Evolutionary conservation across 2,329 filamentous ascomycete genomes (phyloP).

Genomic region (Ceratocystis papillata): DNA sequence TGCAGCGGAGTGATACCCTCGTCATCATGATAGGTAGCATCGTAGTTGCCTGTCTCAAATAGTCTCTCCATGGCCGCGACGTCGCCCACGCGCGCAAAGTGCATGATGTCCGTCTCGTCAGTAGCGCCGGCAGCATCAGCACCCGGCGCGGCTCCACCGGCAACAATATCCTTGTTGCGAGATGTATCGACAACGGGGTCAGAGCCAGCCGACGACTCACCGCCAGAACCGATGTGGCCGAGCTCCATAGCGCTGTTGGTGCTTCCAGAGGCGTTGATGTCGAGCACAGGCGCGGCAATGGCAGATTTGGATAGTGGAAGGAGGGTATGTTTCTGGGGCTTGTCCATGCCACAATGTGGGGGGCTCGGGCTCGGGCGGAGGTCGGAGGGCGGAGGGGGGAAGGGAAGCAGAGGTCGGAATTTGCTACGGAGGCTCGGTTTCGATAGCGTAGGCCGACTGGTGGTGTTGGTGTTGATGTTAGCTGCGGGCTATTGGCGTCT

Average conservation of each 20-base stretch:
- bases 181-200: slow-evolving; percentile 20
- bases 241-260: slow-evolving; percentile 40
- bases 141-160: neutral
- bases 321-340: slow-evolving; percentile 32
- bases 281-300: slow-evolving; percentile 45
- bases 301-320: slow-evolving; percentile 47
- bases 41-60: slow-evolving; percentile 70
- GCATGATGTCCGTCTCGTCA: slow-evolving; percentile 78
- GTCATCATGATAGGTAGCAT: slow-evolving; percentile 73
- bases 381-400: neutral
- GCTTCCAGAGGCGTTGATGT: slow-evolving; percentile 30
- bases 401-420: neutral
- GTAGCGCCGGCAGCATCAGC: slow-evolving; percentile 23
- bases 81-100: slow-evolving; percentile 80
- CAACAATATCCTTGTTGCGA: slow-evolving; percentile 23
- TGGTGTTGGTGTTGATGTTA: slow-evolving; percentile 4
- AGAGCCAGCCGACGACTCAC: slow-evolving; percentile 29
- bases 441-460: neutral
- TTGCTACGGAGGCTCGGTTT: too few species aligned
- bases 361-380: neutral
- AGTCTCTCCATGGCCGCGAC: slow-evolving; percentile 77
- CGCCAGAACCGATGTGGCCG: slow-evolving; percentile 36
- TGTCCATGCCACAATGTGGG: neutral
- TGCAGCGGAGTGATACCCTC: slow-evolving; percentile 94
- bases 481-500: neutral